Base-by-base conservation (phyloP, 1,284 basidiomycete genomes). In the Heliocybe sulcata region DNA sequence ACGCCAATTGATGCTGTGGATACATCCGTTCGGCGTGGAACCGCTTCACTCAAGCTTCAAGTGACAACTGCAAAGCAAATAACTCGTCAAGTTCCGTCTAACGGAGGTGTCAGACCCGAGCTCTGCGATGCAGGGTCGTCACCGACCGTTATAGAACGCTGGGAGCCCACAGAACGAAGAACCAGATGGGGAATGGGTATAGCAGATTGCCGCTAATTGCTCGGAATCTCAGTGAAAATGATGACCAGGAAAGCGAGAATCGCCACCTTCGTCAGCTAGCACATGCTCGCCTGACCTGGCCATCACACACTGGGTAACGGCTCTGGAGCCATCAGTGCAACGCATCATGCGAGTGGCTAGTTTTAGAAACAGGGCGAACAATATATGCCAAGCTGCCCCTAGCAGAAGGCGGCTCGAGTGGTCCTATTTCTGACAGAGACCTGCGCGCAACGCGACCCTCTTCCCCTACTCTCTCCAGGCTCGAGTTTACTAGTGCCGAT, bases 401-500 rank as follows among this genome's bases (percentile, higher is more conserved):
- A n/a, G 9, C 16, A 35, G 33, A 35, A 35, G 33, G 33, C 33
- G 33, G 33, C 33, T 9, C 33, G 9, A 35, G 33, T 9, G 33
- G 33, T 31, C 4, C 29, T 31, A 12, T 31, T 31, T 31, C 29
- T n/a, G n/a, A n/a, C n/a, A n/a, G n/a, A n/a, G n/a, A n/a, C n/a
- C n/a, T n/a, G n/a, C 29, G 29, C 29, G 29, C 29, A 31, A 12
- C 29, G 29, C 29, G 29, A 31, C 29, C 38, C 38, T 16, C 38
- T 20, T 16, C 38, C 38, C 19, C 38, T 35, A 16, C 33, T 35
- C 33, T 9, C 33, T 20, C 38, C n/a, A 6, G 38, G n/a, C 8
- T 42, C 38, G 6, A 9, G 38, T 16, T 42, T 20, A 16, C 16
- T 49, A n/a, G 6, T 11, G 47, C 27, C 23, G 27, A 88, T 89